These are phyloP conservation scores for Fragaria nilgerrensis DNA, from an alignment of 306 rosid genomes.

Conservation along the genomic window DNA sequence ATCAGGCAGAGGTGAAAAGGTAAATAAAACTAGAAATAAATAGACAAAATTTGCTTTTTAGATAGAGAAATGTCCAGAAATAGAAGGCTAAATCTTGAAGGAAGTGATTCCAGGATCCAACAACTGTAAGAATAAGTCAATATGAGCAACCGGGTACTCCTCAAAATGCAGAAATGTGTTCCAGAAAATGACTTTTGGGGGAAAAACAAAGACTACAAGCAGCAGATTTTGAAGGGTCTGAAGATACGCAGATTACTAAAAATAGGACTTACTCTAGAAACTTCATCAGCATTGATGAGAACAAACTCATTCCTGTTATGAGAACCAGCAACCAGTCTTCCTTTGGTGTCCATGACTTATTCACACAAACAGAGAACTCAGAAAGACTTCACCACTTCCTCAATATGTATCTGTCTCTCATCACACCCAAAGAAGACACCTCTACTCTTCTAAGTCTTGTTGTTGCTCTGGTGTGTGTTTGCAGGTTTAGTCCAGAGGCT, in stretches of 20 bases:
- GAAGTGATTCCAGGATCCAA: neutral
- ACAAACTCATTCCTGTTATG: constrained; percentile 80
- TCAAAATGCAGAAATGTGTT: constrained; percentile 17
- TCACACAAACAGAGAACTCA: constrained; percentile 7
- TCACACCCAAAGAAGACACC: constrained; percentile 27
- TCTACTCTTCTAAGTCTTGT: neutral
- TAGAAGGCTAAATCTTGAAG: constrained; percentile 5
- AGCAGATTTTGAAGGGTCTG: neutral
- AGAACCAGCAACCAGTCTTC: constrained; percentile 70
- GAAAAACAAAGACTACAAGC: constrained; percentile 1
- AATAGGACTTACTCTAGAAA: constrained; percentile 52
- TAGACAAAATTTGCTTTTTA: neutral
- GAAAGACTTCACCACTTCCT: constrained; percentile 16
- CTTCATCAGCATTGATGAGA: constrained; percentile 78
- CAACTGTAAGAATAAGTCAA: neutral
- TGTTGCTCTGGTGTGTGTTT: neutral
- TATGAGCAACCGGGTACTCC: constrained; percentile 16
- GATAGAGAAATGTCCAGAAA: constrained; percentile 9
- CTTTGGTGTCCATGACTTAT: constrained; percentile 52
- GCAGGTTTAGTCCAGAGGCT: constrained; percentile 12
- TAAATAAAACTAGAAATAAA: neutral
- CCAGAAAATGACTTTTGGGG: constrained; percentile 4
- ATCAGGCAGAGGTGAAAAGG: neutral
- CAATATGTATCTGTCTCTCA: constrained; percentile 14
- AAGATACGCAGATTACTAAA: neutral